Evolutionary conservation across 257 asterid genomes (phyloP).

Genomic region (Paulownia fortunei): DNA sequence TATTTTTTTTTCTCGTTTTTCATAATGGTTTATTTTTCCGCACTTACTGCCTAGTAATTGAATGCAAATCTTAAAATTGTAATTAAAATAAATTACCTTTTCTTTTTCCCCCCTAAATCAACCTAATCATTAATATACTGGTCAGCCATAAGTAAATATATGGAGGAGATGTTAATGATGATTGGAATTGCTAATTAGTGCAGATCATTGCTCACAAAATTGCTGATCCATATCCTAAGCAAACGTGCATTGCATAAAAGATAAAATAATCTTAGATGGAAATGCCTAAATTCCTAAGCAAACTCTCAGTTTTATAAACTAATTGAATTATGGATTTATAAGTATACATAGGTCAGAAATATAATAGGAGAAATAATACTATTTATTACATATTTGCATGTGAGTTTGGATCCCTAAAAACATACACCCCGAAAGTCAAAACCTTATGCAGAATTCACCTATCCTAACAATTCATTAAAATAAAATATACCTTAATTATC

Average conservation of each 20-base stretch:
- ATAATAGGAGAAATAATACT: not conserved
- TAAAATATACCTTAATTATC: slow-evolving; percentile 13
- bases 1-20: too few species aligned
- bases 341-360: not conserved
- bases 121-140: not conserved
- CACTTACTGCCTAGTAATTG: too few species aligned
- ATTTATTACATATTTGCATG: slow-evolving; percentile 4
- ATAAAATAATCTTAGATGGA: too few species aligned
- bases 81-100: too few species aligned
- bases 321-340: too few species aligned
- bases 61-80: too few species aligned
- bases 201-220: not conserved
- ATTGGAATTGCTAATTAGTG: not conserved
- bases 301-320: too few species aligned
- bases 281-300: too few species aligned
- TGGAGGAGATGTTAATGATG: not conserved
- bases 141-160: not conserved
- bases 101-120: too few species aligned
- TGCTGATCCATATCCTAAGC: not conserved
- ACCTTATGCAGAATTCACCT: slow-evolving; percentile 12
- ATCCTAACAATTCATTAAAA: not conserved
- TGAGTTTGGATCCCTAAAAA: slow-evolving; percentile 21
- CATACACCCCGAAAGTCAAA: slow-evolving; percentile 28
- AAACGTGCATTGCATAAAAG: not conserved
- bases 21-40: too few species aligned